These are phyloP conservation scores for Nannochloropsis salina DNA, from an alignment of 108 stramenopile species.

Conservation along the genomic window DNA sequence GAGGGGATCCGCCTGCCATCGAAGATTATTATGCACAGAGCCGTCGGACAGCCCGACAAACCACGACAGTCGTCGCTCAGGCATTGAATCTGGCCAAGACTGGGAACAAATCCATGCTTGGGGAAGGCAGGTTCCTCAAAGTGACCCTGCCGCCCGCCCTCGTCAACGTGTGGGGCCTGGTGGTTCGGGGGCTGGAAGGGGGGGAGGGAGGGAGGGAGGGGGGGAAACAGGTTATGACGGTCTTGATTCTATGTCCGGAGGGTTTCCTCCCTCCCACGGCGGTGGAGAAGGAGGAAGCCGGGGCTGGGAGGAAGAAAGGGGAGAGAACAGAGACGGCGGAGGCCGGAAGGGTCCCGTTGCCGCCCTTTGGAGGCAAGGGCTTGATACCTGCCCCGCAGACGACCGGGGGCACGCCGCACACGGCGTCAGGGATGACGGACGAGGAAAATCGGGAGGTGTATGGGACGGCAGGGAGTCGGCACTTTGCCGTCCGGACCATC, in stretches of 20 bases:
- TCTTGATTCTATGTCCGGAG: constrained; percentile 38
- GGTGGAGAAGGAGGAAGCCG: neutral
- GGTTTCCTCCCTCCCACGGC: constrained; percentile 30
- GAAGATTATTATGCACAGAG: constrained; percentile 26
- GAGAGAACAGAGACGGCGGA: neutral
- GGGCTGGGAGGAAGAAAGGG: neutral
- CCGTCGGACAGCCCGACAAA: neutral
- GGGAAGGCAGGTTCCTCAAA: neutral
- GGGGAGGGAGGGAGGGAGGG: neutral
- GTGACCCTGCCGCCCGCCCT: neutral
- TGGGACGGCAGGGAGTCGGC: neutral
- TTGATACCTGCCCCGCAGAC: neutral
- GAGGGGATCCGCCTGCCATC: constrained; percentile 35
- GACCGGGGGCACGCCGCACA: neutral
- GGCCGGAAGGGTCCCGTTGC: neutral
- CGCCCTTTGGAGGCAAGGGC: neutral
- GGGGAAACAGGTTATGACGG: constrained; percentile 18
- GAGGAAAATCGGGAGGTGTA: neutral
- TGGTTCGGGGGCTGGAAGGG: neutral
- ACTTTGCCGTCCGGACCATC: neutral
- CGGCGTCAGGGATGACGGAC: neutral
- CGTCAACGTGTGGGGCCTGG: neutral
- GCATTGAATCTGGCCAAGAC: neutral
- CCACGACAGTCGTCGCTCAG: neutral
- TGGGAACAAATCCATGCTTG: neutral